These are phyloP conservation scores for Apiospora koreana DNA, from an alignment of 2,329 filamentous ascomycete species.

Conservation along the genomic window DNA sequence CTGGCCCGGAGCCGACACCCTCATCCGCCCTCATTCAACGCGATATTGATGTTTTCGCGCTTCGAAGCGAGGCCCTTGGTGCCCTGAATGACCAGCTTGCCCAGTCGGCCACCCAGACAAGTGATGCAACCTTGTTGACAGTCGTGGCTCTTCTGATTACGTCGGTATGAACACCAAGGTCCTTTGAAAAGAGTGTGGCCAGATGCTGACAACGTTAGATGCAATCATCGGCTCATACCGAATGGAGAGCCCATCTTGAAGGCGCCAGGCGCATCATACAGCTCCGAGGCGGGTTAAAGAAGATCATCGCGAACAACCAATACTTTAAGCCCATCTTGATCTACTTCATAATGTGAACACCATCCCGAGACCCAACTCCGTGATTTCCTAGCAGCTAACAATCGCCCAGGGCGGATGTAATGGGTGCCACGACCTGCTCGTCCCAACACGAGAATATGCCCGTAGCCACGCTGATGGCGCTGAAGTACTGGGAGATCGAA, in stretches of 20 bases:
- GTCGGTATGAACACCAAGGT: slow-evolving; percentile 1
- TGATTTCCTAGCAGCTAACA: neutral
- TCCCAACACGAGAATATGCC: slow-evolving; percentile 16
- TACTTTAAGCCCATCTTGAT: slow-evolving; percentile 18
- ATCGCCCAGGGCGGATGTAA: slow-evolving; percentile 14
- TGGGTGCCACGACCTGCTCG: slow-evolving; percentile 15
- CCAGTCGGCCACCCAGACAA: slow-evolving; percentile 13
- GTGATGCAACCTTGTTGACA: slow-evolving; percentile 17
- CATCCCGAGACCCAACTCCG: too few relatives aligned
- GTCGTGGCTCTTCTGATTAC: slow-evolving; percentile 16
- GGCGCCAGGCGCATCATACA: slow-evolving; percentile 18
- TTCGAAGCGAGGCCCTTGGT: slow-evolving; percentile 15
- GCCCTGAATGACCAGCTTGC: slow-evolving; percentile 16
- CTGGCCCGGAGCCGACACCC: slow-evolving; percentile 10
- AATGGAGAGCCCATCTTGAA: slow-evolving; percentile 19
- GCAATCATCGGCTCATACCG: slow-evolving; percentile 16
- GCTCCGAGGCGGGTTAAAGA: slow-evolving; percentile 16
- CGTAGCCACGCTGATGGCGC: slow-evolving; percentile 15
- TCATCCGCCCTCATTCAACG: slow-evolving; percentile 12
- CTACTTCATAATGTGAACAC: slow-evolving; percentile 14
- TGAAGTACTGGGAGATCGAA: slow-evolving; percentile 18
- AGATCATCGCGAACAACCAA: slow-evolving; percentile 14
- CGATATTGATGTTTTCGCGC: slow-evolving; percentile 14
- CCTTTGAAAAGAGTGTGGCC: neutral
- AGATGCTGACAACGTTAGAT: slow-evolving; percentile 11